Base-by-base conservation (phyloP, 2,329 filamentous ascomycete species). In the Apiospora aurea region DNA sequence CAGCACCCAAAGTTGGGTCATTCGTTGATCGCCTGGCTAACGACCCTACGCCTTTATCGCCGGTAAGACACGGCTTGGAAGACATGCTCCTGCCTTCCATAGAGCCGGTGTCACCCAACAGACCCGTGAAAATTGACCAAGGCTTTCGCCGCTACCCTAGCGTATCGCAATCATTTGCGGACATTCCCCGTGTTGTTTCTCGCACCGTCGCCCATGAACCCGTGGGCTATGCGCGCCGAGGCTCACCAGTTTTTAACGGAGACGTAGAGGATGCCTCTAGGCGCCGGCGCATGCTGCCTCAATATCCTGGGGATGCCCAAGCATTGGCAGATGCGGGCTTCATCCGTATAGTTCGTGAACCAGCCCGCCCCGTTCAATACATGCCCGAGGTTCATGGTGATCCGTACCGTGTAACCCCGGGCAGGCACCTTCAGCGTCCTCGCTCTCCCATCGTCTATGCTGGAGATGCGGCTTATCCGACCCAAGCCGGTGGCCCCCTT, bases 1-100 rank as follows among this genome's bases (percentile, higher is more conserved):
- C 77, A 49, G 73, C 72, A 41, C 78, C 79, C 78, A 80, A 80
- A 80, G 79, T 80, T 80, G 79, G 79, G 79, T 74, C 74, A 46
- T 69, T 71, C 69, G 51, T 64, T 61, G 61, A 67, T 49, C 70
- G 41, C 71, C 75, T 74, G 29, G 24, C 67, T 26, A 74, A 71
- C 67, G 57, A 75, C 57, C 72, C 73, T n/a, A 66, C 69, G 71
- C 73, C 77, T 64, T 47, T 79, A 44, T 77, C 77, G 43, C 77
- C 78, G 51, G 74, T 78, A 71, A 77, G 77, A 73, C 66, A 75
- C 69, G 75, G 77, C 67, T 74, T 80, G 43, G 77, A 80, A 71
- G 79, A 81, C 73, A 76, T 80, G 76, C 51, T 80, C 14, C 66
- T 81, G 26, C 77, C 76, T 69, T 81, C 79, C 47, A 77, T 81